Evolutionary conservation across 257 asterid species (phyloP).

Genomic region (Penstemon newberryi): DNA sequence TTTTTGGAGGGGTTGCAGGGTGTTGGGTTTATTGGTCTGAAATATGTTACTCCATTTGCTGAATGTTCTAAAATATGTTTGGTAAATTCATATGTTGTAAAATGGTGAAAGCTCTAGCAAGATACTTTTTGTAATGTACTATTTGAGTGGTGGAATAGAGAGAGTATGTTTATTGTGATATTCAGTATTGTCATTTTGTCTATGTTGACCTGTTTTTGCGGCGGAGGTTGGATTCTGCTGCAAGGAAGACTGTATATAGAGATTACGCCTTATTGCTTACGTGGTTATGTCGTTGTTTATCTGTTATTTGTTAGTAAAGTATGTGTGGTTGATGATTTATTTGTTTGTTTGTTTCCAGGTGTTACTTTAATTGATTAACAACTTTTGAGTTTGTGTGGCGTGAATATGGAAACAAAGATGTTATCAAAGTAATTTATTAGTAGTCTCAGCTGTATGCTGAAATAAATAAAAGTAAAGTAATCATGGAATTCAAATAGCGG

Average conservation of each 20-base stretch:
- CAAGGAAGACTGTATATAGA: neutral
- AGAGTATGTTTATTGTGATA: neutral
- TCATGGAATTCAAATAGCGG: neutral
- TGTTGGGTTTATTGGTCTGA: too few relatives aligned
- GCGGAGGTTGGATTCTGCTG: neutral
- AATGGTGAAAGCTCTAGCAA: slow-evolving; percentile 16
- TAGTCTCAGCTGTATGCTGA: slow-evolving; percentile 11
- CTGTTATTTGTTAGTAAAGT: neutral
- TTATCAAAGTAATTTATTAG: neutral
- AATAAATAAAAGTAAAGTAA: neutral
- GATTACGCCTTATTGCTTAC: neutral
- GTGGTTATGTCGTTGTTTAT: neutral
- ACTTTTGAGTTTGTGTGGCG: neutral
- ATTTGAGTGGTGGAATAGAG: slow-evolving; percentile 21
- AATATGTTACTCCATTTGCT: neutral
- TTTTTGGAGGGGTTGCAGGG: too few relatives aligned
- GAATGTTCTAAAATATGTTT: slow-evolving; percentile 20
- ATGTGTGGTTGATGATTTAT: neutral
- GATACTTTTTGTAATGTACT: neutral
- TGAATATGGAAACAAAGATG: slow-evolving; percentile 14
- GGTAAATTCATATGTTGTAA: slow-evolving; percentile 18
- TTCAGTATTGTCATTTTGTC: too few relatives aligned
- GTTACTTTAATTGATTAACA: neutral
- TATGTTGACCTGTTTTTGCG: neutral
- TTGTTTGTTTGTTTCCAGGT: slow-evolving; percentile 18